Evolutionary conservation across 352 stramenopile genomes (phyloP).

Genomic region (Globisporangium spinosum): DNA sequence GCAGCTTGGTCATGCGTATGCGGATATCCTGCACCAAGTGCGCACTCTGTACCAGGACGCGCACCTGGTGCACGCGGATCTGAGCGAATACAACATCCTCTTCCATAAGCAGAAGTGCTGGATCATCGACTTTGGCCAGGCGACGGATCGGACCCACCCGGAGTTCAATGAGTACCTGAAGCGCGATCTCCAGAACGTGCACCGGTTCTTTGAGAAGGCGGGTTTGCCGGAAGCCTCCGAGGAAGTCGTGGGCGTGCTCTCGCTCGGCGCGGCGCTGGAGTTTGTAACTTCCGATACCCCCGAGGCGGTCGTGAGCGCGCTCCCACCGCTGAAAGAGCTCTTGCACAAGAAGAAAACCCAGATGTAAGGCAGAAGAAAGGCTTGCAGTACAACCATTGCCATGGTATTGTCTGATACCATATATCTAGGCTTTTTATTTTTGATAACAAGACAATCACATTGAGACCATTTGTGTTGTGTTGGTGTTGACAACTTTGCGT

Average conservation of each 20-base stretch:
- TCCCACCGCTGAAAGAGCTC: constrained; percentile 26
- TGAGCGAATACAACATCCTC: constrained; percentile 91
- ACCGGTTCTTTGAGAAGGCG: constrained; percentile 68
- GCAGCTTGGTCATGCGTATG: constrained; percentile 51
- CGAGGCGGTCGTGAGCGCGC: constrained; percentile 29
- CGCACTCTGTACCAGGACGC: constrained; percentile 50
- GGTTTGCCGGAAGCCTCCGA: constrained; percentile 31
- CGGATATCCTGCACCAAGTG: constrained; percentile 44
- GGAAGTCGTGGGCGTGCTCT: constrained; percentile 39
- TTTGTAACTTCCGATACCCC: constrained; percentile 32
- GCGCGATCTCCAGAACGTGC: constrained; percentile 75
- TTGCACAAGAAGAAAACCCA: constrained; percentile 26
- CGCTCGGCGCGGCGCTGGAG: constrained; percentile 40
- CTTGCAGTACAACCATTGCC: neutral
- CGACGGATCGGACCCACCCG: constrained; percentile 79
- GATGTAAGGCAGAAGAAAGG: neutral
- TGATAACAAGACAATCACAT: neutral
- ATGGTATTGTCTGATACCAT: neutral
- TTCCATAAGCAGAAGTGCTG: constrained; percentile 60
- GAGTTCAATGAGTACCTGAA: constrained; percentile 54
- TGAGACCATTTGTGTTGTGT: neutral
- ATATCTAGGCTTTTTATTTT: neutral
- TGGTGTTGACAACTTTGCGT: no score
- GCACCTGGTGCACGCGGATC: constrained; percentile 58
- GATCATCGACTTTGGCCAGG: constrained; percentile 93